Conservation (phyloP, 2,329 filamentous ascomycete genomes). For the Nigrospora sphaerica region DNA sequence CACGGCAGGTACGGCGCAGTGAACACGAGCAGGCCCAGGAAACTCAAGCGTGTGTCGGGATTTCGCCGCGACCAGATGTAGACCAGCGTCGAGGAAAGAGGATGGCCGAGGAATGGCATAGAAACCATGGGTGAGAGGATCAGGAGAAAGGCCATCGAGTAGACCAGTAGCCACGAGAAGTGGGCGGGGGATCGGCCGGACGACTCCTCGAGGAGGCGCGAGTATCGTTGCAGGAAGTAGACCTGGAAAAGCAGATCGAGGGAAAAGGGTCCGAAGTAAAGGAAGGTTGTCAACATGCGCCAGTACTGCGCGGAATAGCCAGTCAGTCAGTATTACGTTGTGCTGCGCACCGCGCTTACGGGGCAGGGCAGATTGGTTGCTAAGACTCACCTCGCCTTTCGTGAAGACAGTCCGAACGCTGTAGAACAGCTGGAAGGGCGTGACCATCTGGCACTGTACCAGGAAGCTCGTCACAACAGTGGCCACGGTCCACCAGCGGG, state of each 20-base stretch:
- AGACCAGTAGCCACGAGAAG: constrained; percentile 90
- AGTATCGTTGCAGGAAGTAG: constrained; percentile 96
- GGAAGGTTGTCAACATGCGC: constrained; percentile 91
- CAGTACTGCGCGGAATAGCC: constrained; percentile 61
- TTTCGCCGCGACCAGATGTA: constrained; percentile 98
- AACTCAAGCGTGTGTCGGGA: constrained; percentile 82
- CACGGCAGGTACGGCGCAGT: constrained; percentile 91
- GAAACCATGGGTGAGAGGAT: constrained; percentile 78
- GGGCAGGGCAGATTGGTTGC: too few relatives aligned
- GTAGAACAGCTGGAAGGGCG: constrained; percentile 94
- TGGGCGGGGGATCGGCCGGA: constrained; percentile 86
- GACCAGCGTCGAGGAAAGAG: constrained; percentile 84
- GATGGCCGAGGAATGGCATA: constrained; percentile 90
- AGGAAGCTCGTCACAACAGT: constrained; percentile 81
- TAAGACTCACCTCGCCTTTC: constrained; percentile 70
- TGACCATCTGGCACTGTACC: constrained; percentile 88
- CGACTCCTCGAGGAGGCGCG: constrained; percentile 88
- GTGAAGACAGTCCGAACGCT: constrained; percentile 87
- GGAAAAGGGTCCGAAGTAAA: constrained; percentile 93
- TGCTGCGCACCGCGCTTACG: too few relatives aligned
- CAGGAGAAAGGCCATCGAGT: constrained; percentile 73
- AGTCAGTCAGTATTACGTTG: background rate
- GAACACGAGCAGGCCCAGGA: constrained; percentile 84
- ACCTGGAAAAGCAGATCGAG: constrained; percentile 95
- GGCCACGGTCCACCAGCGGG: constrained; percentile 92